Evolutionary conservation across 2,329 filamentous ascomycete genomes (phyloP).

Genomic region (Leptographium wingfieldii): DNA sequence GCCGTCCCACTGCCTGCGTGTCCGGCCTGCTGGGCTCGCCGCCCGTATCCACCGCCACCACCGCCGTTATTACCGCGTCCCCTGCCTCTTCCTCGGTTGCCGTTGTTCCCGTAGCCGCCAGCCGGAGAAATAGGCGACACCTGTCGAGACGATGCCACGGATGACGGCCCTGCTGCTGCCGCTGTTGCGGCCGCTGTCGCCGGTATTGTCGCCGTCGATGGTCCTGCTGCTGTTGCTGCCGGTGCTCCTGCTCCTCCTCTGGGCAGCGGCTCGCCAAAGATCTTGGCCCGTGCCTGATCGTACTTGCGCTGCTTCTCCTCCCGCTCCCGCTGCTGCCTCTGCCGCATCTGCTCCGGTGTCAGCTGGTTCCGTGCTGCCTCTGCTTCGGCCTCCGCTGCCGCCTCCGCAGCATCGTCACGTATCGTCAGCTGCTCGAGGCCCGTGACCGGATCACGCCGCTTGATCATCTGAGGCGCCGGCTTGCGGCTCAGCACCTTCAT

Average conservation of each 20-base stretch:
- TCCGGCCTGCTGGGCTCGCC: neutral
- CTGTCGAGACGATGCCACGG: constrained; percentile 35
- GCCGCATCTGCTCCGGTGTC: constrained; percentile 64
- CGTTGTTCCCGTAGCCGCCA: neutral
- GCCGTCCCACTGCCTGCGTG: neutral
- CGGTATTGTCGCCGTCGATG: constrained; percentile 17
- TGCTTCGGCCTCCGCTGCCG: constrained; percentile 56
- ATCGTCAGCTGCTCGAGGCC: constrained; percentile 31
- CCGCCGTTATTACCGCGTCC: constrained; percentile 20
- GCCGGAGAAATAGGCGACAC: constrained; percentile 34
- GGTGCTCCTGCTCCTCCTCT: constrained; percentile 13
- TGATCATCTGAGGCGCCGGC: constrained; percentile 47
- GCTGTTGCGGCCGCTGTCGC: neutral
- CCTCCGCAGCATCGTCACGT: constrained; percentile 48
- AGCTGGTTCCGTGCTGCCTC: constrained; percentile 52
- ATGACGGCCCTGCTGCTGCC: neutral
- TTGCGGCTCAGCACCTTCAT: constrained; percentile 80
- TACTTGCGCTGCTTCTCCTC: constrained; percentile 88
- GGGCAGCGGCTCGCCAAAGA: constrained; percentile 51
- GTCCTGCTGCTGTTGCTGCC: neutral
- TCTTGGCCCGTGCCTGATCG: constrained; percentile 74
- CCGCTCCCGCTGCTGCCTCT: constrained; percentile 63
- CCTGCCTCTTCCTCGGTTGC: constrained; percentile 29
- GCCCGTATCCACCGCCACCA: constrained; percentile 13
- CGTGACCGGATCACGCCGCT: constrained; percentile 42